Conservation (phyloP, 2,329 filamentous ascomycete genomes). For the Trichoderma aggressivum region DNA sequence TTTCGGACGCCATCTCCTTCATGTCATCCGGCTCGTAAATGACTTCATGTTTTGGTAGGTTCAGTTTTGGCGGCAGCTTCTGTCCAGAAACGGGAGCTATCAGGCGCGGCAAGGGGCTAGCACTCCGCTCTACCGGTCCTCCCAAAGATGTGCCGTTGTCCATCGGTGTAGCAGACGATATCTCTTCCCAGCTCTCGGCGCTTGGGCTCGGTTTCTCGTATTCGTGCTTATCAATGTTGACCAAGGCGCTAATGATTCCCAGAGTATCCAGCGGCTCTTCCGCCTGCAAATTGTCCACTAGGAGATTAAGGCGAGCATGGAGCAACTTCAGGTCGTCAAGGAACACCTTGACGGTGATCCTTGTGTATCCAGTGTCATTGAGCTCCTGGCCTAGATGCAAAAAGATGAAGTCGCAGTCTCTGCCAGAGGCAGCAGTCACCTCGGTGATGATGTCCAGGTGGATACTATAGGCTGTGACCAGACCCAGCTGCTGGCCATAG, state of each 20-base stretch:
- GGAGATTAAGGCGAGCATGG: slow-evolving; percentile 76
- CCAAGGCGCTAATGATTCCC: slow-evolving; percentile 66
- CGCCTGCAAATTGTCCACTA: slow-evolving; percentile 76
- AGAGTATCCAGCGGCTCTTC: slow-evolving; percentile 67
- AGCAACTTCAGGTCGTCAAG: slow-evolving; percentile 81
- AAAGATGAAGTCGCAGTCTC: slow-evolving; percentile 90
- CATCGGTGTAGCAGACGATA: slow-evolving; percentile 60
- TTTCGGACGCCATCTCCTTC: slow-evolving; percentile 69
- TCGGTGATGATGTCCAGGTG: slow-evolving; percentile 75
- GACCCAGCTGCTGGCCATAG: slow-evolving; percentile 89
- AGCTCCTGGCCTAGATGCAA: slow-evolving; percentile 67
- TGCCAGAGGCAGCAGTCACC: slow-evolving; percentile 83
- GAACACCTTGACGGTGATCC: slow-evolving; percentile 89
- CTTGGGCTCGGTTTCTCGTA: slow-evolving; percentile 63
- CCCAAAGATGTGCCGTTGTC: slow-evolving; percentile 48
- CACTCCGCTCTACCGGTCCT: slow-evolving; percentile 31
- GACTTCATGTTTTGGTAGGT: slow-evolving; percentile 76
- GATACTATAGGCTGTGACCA: slow-evolving; percentile 79
- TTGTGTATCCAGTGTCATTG: slow-evolving; percentile 61
- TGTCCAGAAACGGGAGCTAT: slow-evolving; percentile 33
- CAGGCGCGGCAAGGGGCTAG: slow-evolving; percentile 36
- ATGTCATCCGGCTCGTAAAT: slow-evolving; percentile 82
- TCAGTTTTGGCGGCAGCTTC: slow-evolving; percentile 64
- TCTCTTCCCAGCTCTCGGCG: slow-evolving; percentile 87
- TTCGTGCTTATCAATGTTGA: slow-evolving; percentile 68